Evolutionary conservation across 2,329 filamentous ascomycete species (phyloP), one percentile per base, ranked within the genome.

Genomic region (Beauveria sp.): DNA sequence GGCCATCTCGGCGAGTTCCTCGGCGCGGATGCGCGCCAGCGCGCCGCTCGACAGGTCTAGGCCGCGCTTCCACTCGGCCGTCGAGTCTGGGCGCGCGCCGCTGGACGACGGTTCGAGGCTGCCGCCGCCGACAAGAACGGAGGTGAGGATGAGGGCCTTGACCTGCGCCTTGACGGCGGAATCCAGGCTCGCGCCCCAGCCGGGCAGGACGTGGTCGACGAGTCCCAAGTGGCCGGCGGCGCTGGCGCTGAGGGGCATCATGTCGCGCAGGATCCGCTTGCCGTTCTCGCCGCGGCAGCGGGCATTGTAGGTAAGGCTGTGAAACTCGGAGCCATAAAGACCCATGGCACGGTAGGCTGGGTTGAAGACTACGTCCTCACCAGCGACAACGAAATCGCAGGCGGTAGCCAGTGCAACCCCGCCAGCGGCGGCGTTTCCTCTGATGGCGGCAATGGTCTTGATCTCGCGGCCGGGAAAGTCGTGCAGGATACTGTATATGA

Each of bases 351-450:
- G 71, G 59, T 77, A 77, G 0, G 75, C 75, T n/a, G 75, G 75
- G 63, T 77, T 77, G 54, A 77, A 63, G 1, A 77, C 74, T 6
- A 75, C 72, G 18, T 73, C 67, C 5, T 71, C 67, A 6, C 75
- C 73, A 7, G 74, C 72, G 18, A 77, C 66, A 42, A 77, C 75
- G 1, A 68, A 57, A 38, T 72, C 70, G 62, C 71, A 76, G 45
- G 75, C 73, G 0, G 74, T 67, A 16, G 76, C 76, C 18, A 78
- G 69, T 1, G 76, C 76, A 4, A 77, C 75, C n/a, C 76, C 76
- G 9, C 76, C 75, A 16, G 75, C 76, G 2, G 76, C 76, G 31
- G 74, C 75, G 54, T 78, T 77, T 20, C 76, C 76, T 22, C 76
- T 68, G 10, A 77, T 63, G 6, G 73, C 75, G 24, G 75, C 73